Conservation (phyloP, 192 early-diverging fungal genomes). For the Phycomyces blakesleeanus region DNA sequence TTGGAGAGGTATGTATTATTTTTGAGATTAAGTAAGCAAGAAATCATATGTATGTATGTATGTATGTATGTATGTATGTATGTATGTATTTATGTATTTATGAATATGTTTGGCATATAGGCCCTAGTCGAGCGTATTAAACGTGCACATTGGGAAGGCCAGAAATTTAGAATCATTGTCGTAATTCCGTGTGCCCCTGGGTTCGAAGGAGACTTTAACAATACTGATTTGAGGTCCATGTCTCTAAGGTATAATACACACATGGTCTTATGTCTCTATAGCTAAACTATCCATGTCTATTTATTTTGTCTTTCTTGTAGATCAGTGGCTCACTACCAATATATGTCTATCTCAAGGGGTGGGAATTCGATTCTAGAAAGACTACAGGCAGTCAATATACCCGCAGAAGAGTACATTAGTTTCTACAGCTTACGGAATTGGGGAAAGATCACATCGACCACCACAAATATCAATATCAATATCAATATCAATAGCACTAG, state of each 20-base stretch:
- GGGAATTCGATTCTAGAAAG: conserved; percentile 60
- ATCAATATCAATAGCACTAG: too few species aligned
- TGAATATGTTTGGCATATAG: conserved; percentile 15
- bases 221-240: conserved; percentile 19
- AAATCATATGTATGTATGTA: too few species aligned
- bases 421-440: conserved; percentile 75
- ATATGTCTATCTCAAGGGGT: conserved; percentile 70
- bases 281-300: conserved; percentile 3
- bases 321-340: conserved; percentile 79
- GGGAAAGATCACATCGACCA: conserved; percentile 54
- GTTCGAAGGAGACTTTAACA: conserved; percentile 76
- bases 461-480: too few species aligned
- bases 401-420: conserved; percentile 61
- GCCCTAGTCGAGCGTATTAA: conserved; percentile 72
- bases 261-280: neutral
- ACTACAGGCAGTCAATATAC: conserved; percentile 52
- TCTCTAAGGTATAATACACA: conserved; percentile 16
- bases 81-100: neutral
- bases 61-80: too few species aligned
- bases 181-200: conserved; percentile 81
- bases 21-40: neutral
- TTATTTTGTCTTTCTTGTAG: conserved; percentile 19
- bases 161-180: conserved; percentile 73
- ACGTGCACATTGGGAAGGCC: conserved; percentile 59
- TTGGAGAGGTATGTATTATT: conserved; percentile 31